These are phyloP conservation scores for Cyclostephanos tholiformis DNA, from an alignment of 108 stramenopile species.

Conservation along the genomic window DNA sequence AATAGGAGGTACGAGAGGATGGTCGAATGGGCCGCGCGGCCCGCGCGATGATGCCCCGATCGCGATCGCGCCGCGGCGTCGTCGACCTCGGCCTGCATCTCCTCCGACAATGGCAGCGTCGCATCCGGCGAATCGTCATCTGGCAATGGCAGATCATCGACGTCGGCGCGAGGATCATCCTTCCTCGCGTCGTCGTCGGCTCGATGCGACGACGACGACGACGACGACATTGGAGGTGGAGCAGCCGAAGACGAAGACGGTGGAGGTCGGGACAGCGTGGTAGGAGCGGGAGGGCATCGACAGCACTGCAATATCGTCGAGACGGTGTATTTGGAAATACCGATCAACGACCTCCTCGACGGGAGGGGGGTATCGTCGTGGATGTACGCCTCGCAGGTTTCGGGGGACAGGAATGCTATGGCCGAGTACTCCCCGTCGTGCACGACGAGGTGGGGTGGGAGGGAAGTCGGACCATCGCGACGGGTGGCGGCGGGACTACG, in stretches of 20 bases:
- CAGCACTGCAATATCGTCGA: slow-evolving; percentile 33
- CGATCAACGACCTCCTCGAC: slow-evolving; percentile 10
- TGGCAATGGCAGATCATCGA: not conserved
- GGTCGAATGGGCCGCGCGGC: not conserved
- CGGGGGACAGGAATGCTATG: slow-evolving; percentile 27
- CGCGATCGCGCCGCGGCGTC: not conserved
- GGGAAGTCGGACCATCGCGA: too few species aligned
- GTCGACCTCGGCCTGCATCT: not conserved
- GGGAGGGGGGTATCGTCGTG: not conserved
- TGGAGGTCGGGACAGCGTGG: too few species aligned
- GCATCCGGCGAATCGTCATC: too few species aligned
- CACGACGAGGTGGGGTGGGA: slow-evolving; percentile 15
- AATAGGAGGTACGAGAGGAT: not conserved
- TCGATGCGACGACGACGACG: not conserved
- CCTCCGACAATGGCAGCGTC: not conserved
- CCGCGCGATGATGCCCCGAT: too few species aligned
- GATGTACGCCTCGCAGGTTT: slow-evolving; percentile 3
- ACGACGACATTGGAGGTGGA: not conserved
- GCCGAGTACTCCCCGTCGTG: slow-evolving; percentile 33
- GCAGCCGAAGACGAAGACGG: too few species aligned
- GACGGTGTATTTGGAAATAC: slow-evolving; percentile 25
- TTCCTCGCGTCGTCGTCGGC: too few species aligned
- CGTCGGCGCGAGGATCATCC: not conserved
- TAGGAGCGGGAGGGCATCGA: not conserved
- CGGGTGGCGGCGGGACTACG: slow-evolving; percentile 4